Conservation (phyloP, 139 green algal genomes). For the Micractinium sp. region DNA sequence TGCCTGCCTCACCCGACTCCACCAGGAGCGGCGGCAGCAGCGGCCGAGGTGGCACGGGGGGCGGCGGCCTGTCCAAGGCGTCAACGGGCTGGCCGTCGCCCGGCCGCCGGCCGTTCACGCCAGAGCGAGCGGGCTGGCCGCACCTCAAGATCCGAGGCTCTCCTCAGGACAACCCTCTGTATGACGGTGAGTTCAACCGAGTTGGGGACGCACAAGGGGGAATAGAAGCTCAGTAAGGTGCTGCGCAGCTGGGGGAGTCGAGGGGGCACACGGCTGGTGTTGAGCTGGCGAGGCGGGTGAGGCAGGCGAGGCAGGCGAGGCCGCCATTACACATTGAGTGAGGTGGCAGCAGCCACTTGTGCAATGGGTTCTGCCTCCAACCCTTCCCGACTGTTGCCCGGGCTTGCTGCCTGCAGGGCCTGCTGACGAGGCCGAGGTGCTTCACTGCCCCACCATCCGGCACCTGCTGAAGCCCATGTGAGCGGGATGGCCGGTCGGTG, state of each 20-base stretch:
- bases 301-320: too few species aligned
- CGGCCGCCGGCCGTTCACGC: not conserved
- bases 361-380: too few species aligned
- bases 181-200: not conserved
- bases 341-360: too few species aligned
- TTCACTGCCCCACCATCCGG: not conserved
- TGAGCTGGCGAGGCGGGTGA: too few species aligned
- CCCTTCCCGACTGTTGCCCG: too few species aligned
- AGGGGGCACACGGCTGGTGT: not conserved
- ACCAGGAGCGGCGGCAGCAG: not conserved
- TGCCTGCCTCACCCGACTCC: not conserved
- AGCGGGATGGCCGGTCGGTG: not conserved
- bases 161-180: not conserved
- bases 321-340: too few species aligned
- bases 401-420: not conserved
- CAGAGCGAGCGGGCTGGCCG: not conserved
- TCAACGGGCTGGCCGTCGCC: not conserved
- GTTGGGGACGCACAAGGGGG: too few species aligned
- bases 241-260: not conserved
- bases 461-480: slow-evolving; percentile 26
- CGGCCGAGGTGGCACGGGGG: not conserved
- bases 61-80: not conserved
- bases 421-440: not conserved
- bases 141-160: not conserved
- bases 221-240: too few species aligned